These are phyloP conservation scores for Mallotus repandus DNA, from an alignment of 441 rosid genomes.

Conservation along the genomic window DNA sequence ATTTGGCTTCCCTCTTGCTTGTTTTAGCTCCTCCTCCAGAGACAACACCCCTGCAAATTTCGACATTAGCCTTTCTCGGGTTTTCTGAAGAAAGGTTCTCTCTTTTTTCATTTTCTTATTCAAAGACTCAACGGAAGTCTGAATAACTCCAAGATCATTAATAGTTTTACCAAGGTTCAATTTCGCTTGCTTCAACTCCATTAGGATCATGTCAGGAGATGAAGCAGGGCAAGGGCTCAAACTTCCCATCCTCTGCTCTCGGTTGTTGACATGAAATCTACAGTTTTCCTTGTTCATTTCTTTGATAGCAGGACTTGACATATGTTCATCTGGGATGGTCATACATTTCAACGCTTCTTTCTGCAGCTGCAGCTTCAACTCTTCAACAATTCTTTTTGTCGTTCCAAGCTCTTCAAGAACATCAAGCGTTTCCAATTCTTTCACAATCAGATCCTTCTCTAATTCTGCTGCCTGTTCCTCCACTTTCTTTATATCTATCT, in stretches of 20 bases:
- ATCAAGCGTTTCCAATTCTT: conserved; percentile 86
- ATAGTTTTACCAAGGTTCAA: conserved; percentile 81
- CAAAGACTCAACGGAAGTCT: conserved; percentile 70
- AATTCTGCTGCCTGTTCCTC: conserved; percentile 84
- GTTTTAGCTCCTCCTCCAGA: conserved; percentile 57
- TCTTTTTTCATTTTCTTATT: conserved; percentile 81
- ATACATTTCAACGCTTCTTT: conserved; percentile 72
- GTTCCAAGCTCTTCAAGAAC: conserved; percentile 89
- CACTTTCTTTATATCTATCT: conserved; percentile 77
- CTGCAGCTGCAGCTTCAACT: conserved; percentile 76
- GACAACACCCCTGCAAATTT: conserved; percentile 56
- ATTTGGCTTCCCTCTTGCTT: conserved; percentile 36
- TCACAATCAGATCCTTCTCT: conserved; percentile 89
- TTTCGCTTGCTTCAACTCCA: conserved; percentile 84
- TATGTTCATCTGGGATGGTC: conserved; percentile 44
- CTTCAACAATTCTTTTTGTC: conserved; percentile 79
- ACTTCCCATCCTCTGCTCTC: conserved; percentile 28
- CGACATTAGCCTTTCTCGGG: conserved; percentile 54
- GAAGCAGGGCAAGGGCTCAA: conserved; percentile 47
- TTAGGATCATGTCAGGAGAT: conserved; percentile 72
- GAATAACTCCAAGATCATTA: conserved; percentile 70
- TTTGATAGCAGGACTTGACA: conserved; percentile 45
- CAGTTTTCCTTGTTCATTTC: conserved; percentile 61
- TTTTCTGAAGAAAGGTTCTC: conserved; percentile 59
- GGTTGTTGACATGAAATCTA: conserved; percentile 22